phyloP scores from a whole-genome alignment of 2,329 filamentous ascomycete genomes.

The Pezicula neosporulosa region DNA sequence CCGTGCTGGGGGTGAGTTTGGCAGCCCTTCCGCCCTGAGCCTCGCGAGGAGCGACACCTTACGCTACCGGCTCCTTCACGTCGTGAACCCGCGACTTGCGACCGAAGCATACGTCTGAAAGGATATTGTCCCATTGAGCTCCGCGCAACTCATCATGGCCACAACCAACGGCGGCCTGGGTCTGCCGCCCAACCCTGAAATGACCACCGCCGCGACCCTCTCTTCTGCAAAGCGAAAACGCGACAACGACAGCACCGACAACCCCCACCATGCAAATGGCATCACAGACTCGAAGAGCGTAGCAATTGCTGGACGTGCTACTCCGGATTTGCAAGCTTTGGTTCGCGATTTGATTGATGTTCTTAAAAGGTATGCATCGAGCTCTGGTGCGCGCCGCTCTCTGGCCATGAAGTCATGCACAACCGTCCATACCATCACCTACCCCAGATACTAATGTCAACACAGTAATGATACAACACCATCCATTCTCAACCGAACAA shows the following conservation, averaged over 20 bases:
- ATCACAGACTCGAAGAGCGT: constrained; percentile 15
- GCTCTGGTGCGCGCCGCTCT: constrained; percentile 12
- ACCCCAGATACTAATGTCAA: constrained; percentile 19
- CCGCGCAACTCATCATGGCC: constrained; percentile 22
- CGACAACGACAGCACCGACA: constrained; percentile 41
- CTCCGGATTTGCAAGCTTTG: constrained; percentile 31
- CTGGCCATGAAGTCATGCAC: constrained; percentile 1
- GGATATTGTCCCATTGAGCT: constrained; percentile 6
- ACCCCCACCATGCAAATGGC: constrained; percentile 22
- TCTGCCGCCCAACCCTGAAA: constrained; percentile 27
- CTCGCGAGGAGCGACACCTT: constrained; percentile 1
- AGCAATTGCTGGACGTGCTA: constrained; percentile 9
- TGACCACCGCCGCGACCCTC: constrained; percentile 23
- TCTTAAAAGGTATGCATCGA: constrained; percentile 36
- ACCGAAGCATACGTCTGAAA: constrained; percentile 8
- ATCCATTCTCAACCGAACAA: constrained; percentile 51
- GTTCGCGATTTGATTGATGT: constrained; percentile 40
- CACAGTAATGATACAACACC: constrained; percentile 51
- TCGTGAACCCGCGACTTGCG: constrained; percentile 17
- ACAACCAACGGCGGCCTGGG: constrained; percentile 38
- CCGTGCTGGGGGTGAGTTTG: not conserved
- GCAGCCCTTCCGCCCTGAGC: not conserved
- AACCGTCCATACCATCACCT: constrained; percentile 6
- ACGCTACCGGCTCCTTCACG: constrained; percentile 1
- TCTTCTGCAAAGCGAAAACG: constrained; percentile 56